Base-by-base conservation (phyloP, 495 filamentous ascomycete genomes). In the Hyaloscypha finlandica region DNA sequence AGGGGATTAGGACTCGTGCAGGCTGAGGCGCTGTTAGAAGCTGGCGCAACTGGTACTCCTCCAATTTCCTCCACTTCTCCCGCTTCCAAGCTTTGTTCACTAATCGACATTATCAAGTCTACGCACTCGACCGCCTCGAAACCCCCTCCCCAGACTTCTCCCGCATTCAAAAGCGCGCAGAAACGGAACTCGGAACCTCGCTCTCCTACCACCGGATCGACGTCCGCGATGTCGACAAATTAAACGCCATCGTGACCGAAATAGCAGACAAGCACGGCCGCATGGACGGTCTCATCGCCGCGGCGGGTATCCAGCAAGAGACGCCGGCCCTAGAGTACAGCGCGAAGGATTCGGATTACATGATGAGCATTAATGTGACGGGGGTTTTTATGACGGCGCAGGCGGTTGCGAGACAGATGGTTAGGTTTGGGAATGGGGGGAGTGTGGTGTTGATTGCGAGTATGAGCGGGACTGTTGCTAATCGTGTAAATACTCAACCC, bases 381-480 rank as follows among this genome's bases (percentile, higher is more conserved):
- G 91, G 91, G 12, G 87, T 85, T 16, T 90, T 94, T 76, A 89
- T 91, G 83, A 89, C 88, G 2, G 90, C 91, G 30, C 90, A 92
- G 71, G 90, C 90, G 2, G 90, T 87, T 3, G 90, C 91, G 0
- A 83, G 83, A 32, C 86, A 92, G 76, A 93, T 94, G 90, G 84
- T 91, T 71, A 81, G 84, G 77, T 70, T 80, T 58, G 78, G 77
- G 39, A 70, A 73, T 58, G 79, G 77, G 48, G 91, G 91, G 6
- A 91, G 88, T 54, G 85, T 95, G 59, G 83, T 90, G 52, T 73
- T 94, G 53, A 89, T 94, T 64, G 92, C 88, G 9, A 88, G 84
- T 67, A 94, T 94, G 92, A 91, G 88, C 72, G 92, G 89, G 12
- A 87, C 88, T 6, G 81, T 96, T 64, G 92, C 92, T 19, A 96